Percentiles rank a stretch among this genome's conserved stretches.
These are phyloP conservation scores for Phialophora macrospora DNA, from an alignment of 2,329 filamentous ascomycete genomes.

Conservation along the genomic window DNA sequence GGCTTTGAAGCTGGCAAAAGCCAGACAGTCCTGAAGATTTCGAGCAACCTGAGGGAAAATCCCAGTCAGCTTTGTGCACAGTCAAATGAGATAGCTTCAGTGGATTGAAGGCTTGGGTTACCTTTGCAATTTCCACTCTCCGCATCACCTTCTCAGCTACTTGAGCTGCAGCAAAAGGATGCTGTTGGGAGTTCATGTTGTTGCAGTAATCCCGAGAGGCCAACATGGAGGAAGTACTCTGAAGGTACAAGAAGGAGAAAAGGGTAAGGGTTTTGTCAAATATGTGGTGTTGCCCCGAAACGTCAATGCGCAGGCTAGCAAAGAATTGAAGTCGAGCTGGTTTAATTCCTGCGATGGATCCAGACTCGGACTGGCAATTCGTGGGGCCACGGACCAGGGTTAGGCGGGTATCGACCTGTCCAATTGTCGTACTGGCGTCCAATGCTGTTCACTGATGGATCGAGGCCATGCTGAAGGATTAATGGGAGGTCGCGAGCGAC, in stretches of 20 bases:
- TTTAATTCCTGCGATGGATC: slow-evolving; percentile 30
- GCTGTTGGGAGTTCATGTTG: slow-evolving; percentile 45
- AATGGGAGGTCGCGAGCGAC: neutral
- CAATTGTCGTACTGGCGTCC: slow-evolving; percentile 21
- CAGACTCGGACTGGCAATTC: slow-evolving; percentile 27
- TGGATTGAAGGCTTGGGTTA: slow-evolving; percentile 45
- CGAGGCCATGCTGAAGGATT: neutral
- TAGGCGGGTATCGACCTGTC: slow-evolving; percentile 24
- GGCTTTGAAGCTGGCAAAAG: slow-evolving; percentile 95
- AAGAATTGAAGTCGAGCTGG: slow-evolving; percentile 30
- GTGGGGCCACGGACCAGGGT: slow-evolving; percentile 33
- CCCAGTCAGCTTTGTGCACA: slow-evolving; percentile 36
- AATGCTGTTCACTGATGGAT: slow-evolving; percentile 5
- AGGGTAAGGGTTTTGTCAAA: slow-evolving; percentile 31
- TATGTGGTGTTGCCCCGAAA: slow-evolving; percentile 34
- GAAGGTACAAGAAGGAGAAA: slow-evolving; percentile 31
- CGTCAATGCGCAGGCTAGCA: slow-evolving; percentile 37
- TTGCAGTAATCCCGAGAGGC: slow-evolving; percentile 40
- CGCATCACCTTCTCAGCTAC: slow-evolving; percentile 68
- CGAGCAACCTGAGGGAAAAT: slow-evolving; percentile 74
- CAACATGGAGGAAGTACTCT: slow-evolving; percentile 36
- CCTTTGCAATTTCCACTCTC: slow-evolving; percentile 76
- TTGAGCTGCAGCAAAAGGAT: slow-evolving; percentile 43
- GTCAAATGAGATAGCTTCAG: slow-evolving; percentile 23
- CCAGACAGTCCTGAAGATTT: slow-evolving; percentile 88